Evolutionary conservation across 225 moss, liverwort and hornwort species (phyloP).

Genomic region (Pleurozium schreberi): DNA sequence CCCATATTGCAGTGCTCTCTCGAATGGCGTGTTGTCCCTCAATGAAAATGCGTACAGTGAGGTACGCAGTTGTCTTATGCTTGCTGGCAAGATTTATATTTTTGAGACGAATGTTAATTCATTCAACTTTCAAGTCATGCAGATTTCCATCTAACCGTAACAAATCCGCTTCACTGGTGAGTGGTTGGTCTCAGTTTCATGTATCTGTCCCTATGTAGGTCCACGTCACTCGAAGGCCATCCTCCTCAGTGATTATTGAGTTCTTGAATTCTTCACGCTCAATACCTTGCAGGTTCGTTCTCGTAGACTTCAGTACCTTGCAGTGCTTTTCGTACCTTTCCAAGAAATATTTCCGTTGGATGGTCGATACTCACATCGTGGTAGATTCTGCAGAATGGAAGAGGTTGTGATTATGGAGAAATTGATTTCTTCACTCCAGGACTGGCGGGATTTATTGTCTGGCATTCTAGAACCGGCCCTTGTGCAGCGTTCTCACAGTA

Average conservation of each 20-base stretch:
- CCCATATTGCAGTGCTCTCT: slow-evolving; percentile 69
- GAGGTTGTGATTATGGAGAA: slow-evolving; percentile 52
- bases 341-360: background rate
- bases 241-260: slow-evolving; percentile 35
- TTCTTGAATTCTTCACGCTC: slow-evolving; percentile 37
- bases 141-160: background rate
- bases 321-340: background rate
- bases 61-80: slow-evolving; percentile 9
- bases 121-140: background rate
- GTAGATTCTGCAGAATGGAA: slow-evolving; percentile 41
- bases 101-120: background rate
- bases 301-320: background rate
- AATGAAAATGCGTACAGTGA: slow-evolving; percentile 48
- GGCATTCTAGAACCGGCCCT: slow-evolving; percentile 56
- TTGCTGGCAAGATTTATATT: background rate
- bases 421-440: slow-evolving; percentile 38
- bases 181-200: background rate
- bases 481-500: slow-evolving; percentile 35
- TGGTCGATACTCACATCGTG: background rate
- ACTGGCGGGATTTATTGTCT: slow-evolving; percentile 43
- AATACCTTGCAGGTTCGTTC: slow-evolving; percentile 69
- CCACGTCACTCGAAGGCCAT: slow-evolving; percentile 53
- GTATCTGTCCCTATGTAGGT: slow-evolving; percentile 24
- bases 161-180: background rate
- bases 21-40: slow-evolving; percentile 42